Percentiles rank a stretch among this genome's conserved stretches.
These are phyloP conservation scores for Coemansia sp. DNA, from an alignment of 192 early-diverging fungal species.

Conservation along the genomic window DNA sequence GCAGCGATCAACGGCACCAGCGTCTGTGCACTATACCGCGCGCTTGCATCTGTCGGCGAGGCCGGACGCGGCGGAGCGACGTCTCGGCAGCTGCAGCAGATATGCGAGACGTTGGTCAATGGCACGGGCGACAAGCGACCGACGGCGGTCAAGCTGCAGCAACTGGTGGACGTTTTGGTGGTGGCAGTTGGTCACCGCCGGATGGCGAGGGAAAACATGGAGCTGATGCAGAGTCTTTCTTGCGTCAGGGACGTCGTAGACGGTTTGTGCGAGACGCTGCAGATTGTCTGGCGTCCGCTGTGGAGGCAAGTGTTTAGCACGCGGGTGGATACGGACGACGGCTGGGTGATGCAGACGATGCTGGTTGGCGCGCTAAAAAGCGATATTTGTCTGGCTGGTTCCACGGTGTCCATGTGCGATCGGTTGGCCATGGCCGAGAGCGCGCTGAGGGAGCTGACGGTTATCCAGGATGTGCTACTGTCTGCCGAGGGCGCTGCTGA, in stretches of 20 bases:
- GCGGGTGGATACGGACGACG: constrained; percentile 4
- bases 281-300: constrained; percentile 26
- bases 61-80: constrained; percentile 16
- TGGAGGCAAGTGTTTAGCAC: constrained; percentile 30
- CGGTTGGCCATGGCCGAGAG: constrained; percentile 19
- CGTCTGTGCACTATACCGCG: constrained; percentile 21
- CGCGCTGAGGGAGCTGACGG: constrained; percentile 27
- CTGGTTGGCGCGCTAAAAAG: constrained; percentile 17
- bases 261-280: constrained; percentile 23
- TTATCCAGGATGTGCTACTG: constrained; percentile 19
- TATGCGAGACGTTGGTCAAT: constrained; percentile 4
- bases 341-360: constrained; percentile 13
- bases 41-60: constrained; percentile 35
- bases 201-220: background rate
- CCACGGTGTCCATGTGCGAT: constrained; percentile 14
- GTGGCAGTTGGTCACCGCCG: constrained; percentile 11
- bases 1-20: constrained; percentile 3
- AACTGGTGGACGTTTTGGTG: constrained; percentile 23
- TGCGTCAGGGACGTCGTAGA: constrained; percentile 14
- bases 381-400: background rate
- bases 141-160: constrained; percentile 6
- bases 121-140: background rate
- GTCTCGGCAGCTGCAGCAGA: constrained; percentile 10
- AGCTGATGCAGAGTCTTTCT: background rate
- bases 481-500: background rate